Conservation (phyloP, 2,329 filamentous ascomycete species). For the Cadophora sp. region DNA sequence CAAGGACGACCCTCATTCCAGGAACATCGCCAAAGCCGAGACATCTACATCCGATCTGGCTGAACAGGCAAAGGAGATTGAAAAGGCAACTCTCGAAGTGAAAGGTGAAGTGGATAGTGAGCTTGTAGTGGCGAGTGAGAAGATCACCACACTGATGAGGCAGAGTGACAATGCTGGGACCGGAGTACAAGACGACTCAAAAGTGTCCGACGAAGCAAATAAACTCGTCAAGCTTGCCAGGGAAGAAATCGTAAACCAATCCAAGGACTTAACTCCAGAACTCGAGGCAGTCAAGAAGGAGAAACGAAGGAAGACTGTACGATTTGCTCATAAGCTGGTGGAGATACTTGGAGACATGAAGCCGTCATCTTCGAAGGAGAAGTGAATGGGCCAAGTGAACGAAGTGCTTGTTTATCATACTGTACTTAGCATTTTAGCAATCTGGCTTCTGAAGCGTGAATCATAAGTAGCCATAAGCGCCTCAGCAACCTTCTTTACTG, state of each 20-base stretch:
- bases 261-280: not conserved
- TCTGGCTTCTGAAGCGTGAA: not conserved
- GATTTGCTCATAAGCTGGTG: not conserved
- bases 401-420: not conserved
- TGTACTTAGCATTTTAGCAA: not conserved
- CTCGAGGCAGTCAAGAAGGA: not conserved
- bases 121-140: constrained; percentile 1
- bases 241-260: not conserved
- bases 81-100: not conserved
- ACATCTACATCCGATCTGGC: not conserved
- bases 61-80: not conserved
- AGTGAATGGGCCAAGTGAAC: not conserved
- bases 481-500: not conserved
- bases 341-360: constrained; percentile 5
- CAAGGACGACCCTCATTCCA: not conserved
- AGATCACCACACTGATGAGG: not conserved
- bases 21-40: too few species aligned
- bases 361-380: not conserved
- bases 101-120: not conserved
- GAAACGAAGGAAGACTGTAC: not conserved
- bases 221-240: constrained; percentile 2
- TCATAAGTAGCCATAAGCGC: not conserved
- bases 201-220: not conserved
- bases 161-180: not conserved
- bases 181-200: not conserved